These are phyloP conservation scores for Aphanoascus verrucosus DNA, from an alignment of 2,329 filamentous ascomycete genomes.

Conservation along the genomic window DNA sequence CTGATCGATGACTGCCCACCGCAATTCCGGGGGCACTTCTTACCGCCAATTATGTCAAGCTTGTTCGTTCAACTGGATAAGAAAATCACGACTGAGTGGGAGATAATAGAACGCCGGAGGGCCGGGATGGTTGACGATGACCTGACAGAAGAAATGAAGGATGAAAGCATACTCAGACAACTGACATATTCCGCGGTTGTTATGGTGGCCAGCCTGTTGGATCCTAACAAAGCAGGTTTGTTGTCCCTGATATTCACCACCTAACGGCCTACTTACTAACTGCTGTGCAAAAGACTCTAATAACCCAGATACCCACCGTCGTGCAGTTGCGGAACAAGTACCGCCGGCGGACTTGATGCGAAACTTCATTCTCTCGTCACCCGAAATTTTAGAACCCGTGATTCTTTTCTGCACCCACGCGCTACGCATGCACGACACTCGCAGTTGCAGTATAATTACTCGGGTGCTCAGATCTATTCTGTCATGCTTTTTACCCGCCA, in stretches of 20 bases:
- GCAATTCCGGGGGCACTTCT: constrained; percentile 62
- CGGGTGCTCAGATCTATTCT: constrained; percentile 79
- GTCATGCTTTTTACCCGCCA: constrained; percentile 56
- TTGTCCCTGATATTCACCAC: constrained; percentile 12
- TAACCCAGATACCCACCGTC: neutral
- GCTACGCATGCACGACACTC: constrained; percentile 77
- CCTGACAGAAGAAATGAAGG: constrained; percentile 93
- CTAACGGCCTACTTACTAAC: neutral
- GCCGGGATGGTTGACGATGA: constrained; percentile 61
- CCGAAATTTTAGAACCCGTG: constrained; percentile 71
- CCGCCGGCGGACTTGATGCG: constrained; percentile 48
- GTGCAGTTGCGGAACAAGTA: neutral
- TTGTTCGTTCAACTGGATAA: constrained; percentile 78
- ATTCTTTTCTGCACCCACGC: constrained; percentile 86
- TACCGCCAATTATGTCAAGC: constrained; percentile 70
- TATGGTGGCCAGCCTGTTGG: constrained; percentile 80
- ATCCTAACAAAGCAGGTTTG: constrained; percentile 56
- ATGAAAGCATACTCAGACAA: constrained; percentile 86
- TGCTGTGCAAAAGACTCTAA: neutral
- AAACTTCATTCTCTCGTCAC: constrained; percentile 69
- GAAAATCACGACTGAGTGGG: constrained; percentile 84
- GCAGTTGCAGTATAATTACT: constrained; percentile 76
- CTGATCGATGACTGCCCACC: constrained; percentile 87
- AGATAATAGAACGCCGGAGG: constrained; percentile 51
- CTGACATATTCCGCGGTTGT: constrained; percentile 86